Base-by-base conservation (phyloP, 1,139 yeast genomes). In the Yamadazyma atlantica region DNA sequence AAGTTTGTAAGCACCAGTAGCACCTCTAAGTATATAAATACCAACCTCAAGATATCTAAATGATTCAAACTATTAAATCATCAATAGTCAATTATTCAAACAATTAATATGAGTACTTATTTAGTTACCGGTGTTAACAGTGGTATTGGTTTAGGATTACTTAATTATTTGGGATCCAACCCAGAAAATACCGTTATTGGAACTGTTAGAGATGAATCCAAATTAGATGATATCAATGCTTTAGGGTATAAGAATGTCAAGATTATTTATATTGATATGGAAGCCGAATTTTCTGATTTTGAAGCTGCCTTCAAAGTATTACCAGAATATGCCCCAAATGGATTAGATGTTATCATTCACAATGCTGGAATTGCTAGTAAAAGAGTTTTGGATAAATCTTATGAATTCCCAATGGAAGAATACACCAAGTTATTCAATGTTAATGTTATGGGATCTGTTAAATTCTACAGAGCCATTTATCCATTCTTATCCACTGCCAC, bases 81-180 rank as follows among this genome's bases (percentile, higher is more conserved):
- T 6, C 6, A 19, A 6, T 19, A 4, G 11, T 7, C 6, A 24
- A 9, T 7, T 24, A 24, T 24, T 11, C n/a, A n/a, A 14, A 26
- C 6, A 7, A 28, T 14, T 33, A 18, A n/a, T 17, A 24, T 36
- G 33, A 32, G 33, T 18, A 51, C 48, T 38, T 53, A 51, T 36
- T 50, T 55, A 22, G 39, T 56, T 14, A 43, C 53, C 24, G 60
- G 60, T 25, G 57, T 46, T 10, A 54, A 50, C 42, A 45, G 58
- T 42, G 60, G 60, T 9, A 45, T 56, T 32, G 60, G 60, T 4
- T 43, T 46, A 16, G 38, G 27, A 7, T 32, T 50, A 6, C 50
- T 45, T 16, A 43, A 50, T 25, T 33, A 40, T 18, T 36, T 47
- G 24, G 38, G 48, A 18, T 27, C 32, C 14, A 38, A 46, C 24